Evolutionary conservation across 1,284 basidiomycete genomes (phyloP).

Genomic region (Ustilago xerochloae): DNA sequence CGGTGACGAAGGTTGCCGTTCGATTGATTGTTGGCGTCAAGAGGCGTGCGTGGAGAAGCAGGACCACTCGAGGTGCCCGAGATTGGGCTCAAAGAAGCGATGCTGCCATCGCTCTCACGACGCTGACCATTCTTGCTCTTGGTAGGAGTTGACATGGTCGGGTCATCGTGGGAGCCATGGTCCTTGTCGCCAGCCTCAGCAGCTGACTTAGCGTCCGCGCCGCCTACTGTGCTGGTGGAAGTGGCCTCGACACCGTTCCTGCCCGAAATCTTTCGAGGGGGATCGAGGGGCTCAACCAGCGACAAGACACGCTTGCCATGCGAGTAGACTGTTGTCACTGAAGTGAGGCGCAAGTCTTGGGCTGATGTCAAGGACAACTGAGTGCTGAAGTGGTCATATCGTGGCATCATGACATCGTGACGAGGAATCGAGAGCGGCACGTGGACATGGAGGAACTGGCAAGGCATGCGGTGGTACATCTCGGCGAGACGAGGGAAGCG

Average conservation of each 20-base stretch:
- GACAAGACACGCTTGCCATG: slow-evolving; percentile 66
- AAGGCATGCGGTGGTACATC: slow-evolving; percentile 68
- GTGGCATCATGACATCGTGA: slow-evolving; percentile 54
- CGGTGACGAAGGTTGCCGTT: slow-evolving; percentile 49
- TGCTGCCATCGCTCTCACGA: slow-evolving; percentile 37
- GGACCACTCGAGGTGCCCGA: slow-evolving; percentile 41
- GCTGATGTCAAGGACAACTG: slow-evolving; percentile 64
- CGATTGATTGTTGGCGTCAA: slow-evolving; percentile 39
- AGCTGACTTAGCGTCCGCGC: slow-evolving; percentile 3
- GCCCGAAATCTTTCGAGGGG: slow-evolving; percentile 59
- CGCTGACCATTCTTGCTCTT: slow-evolving; percentile 34
- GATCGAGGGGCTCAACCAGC: slow-evolving; percentile 64
- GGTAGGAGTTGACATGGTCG: slow-evolving; percentile 23
- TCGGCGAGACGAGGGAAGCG: slow-evolving; percentile 66
- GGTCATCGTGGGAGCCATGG: slow-evolving; percentile 2
- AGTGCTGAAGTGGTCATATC: slow-evolving; percentile 63
- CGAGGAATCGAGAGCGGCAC: slow-evolving; percentile 68
- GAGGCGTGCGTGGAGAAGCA: slow-evolving; percentile 40
- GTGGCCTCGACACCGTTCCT: slow-evolving; percentile 38
- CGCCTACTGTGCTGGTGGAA: slow-evolving; percentile 14
- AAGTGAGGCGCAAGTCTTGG: slow-evolving; percentile 55
- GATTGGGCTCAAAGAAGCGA: slow-evolving; percentile 36
- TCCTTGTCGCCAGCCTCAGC: slow-evolving; percentile 7
- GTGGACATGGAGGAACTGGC: slow-evolving; percentile 69
- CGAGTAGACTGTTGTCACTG: slow-evolving; percentile 68